A percentile compares a stretch with the other conserved stretches of the same genome.
phyloP scores from a whole-genome alignment of 1,284 basidiomycete genomes.

The Apiotrichum veenhuisii region DNA sequence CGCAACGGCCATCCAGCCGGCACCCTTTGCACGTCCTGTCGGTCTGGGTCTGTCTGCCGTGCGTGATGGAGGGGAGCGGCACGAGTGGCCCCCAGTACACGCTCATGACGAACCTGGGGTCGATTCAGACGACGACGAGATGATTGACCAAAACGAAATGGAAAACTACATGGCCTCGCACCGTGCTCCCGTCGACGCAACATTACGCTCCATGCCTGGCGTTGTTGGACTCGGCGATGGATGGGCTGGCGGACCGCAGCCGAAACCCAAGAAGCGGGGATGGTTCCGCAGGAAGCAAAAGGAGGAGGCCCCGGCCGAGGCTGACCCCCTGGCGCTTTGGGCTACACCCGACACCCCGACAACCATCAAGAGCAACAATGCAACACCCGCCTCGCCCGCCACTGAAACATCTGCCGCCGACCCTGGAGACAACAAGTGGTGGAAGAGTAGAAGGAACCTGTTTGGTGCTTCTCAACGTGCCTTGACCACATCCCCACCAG shows the following conservation, averaged over 20 bases:
- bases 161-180: constrained; percentile 17
- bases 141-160: constrained; percentile 17
- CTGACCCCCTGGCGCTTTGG: constrained; percentile 18
- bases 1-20: neutral
- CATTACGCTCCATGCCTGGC: constrained; percentile 32
- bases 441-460: constrained; percentile 16
- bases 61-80: neutral
- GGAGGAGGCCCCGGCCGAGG: constrained; percentile 4
- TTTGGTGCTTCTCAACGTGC: constrained; percentile 13
- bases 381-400: neutral
- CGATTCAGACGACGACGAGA: constrained; percentile 9
- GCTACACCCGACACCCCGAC: neutral
- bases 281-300: constrained; percentile 13
- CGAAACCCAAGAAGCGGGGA: constrained; percentile 5
- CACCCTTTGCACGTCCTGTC: constrained; percentile 1
- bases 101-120: neutral
- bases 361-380: neutral
- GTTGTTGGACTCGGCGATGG: constrained; percentile 43
- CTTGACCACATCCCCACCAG: neutral
- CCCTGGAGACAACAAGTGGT: constrained; percentile 16
- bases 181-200: constrained; percentile 22
- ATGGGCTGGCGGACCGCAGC: constrained; percentile 33
- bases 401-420: no score
- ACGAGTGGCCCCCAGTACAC: neutral
- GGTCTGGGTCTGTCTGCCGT: constrained; percentile 9